These are phyloP conservation scores for Immersiella caudata DNA, from an alignment of 495 filamentous ascomycete genomes.

Conservation along the genomic window DNA sequence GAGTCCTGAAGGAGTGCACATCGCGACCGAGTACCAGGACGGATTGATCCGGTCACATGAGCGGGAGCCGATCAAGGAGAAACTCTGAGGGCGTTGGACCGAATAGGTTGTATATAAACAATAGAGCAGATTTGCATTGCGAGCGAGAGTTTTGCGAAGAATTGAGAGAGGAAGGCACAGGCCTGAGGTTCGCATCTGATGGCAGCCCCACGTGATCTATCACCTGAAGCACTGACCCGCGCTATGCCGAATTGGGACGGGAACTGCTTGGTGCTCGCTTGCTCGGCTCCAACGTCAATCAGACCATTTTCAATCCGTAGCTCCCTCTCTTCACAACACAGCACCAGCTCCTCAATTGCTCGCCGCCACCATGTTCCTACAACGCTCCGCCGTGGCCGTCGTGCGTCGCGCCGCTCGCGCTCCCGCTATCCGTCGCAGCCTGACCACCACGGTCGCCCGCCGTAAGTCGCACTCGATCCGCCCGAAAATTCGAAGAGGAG, in stretches of 20 bases:
- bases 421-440: conserved; percentile 60
- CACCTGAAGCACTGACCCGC: conserved; percentile 21
- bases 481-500: conserved; percentile 18
- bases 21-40: conserved; percentile 68
- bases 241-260: conserved; percentile 26
- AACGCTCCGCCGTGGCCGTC: conserved; percentile 73
- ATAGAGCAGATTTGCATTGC: not conserved
- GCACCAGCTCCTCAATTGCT: conserved; percentile 28
- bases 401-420: conserved; percentile 69
- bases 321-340: conserved; percentile 22
- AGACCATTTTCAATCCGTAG: conserved; percentile 36
- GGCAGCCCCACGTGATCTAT: conserved; percentile 26
- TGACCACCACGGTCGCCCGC: conserved; percentile 60
- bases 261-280: conserved; percentile 21
- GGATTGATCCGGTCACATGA: conserved; percentile 45
- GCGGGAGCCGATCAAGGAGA: conserved; percentile 19
- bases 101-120: conserved; percentile 3
- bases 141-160: not conserved
- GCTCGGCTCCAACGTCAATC: conserved; percentile 30
- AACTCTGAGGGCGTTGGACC: conserved; percentile 21
- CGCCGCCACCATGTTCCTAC: conserved; percentile 72
- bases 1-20: conserved; percentile 60
- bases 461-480: conserved; percentile 49
- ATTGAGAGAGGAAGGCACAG: not conserved
- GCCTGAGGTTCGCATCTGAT: not conserved